Percentiles rank a stretch among this genome's conserved stretches.
Evolutionary conservation across 371 early-diverging fungal species (phyloP).

Genomic region (Dentiscutata heterogama): DNA sequence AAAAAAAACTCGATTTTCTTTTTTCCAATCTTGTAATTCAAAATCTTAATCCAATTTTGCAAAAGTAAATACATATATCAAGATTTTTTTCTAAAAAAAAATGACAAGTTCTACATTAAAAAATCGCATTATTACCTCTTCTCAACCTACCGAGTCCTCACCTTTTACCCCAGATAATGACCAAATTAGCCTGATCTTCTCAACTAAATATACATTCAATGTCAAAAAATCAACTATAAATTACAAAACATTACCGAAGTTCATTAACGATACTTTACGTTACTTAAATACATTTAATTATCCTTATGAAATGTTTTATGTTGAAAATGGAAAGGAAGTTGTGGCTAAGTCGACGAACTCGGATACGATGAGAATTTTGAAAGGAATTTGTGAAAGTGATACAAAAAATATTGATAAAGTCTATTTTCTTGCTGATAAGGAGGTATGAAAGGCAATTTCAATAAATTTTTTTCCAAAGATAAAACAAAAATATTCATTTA

Average conservation of each 20-base stretch:
- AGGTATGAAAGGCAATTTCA: not conserved
- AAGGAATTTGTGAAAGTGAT: not conserved
- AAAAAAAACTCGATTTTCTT: too few relatives aligned
- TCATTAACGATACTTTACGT: conserved; percentile 18
- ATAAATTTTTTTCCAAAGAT: too few relatives aligned
- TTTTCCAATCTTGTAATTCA: too few relatives aligned
- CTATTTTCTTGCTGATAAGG: conserved; percentile 19
- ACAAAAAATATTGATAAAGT: not conserved
- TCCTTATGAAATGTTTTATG: conserved; percentile 38
- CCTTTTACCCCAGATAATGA: not conserved
- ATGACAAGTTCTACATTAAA: too few relatives aligned
- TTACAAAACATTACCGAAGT: not conserved
- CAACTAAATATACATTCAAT: not conserved
- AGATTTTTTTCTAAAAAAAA: too few relatives aligned
- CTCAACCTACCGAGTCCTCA: not conserved
- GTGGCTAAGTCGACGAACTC: not conserved
- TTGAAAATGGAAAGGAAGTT: not conserved
- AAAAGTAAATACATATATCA: too few relatives aligned
- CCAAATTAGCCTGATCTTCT: not conserved
- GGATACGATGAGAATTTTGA: not conserved
- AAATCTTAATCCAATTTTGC: too few relatives aligned
- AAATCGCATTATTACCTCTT: not conserved
- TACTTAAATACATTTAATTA: conserved; percentile 30
- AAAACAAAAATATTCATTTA: not conserved
- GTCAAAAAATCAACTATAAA: not conserved